Evolutionary conservation across 2,329 filamentous ascomycete genomes (phyloP).

Genomic region (Arthrobotrys megalospora): DNA sequence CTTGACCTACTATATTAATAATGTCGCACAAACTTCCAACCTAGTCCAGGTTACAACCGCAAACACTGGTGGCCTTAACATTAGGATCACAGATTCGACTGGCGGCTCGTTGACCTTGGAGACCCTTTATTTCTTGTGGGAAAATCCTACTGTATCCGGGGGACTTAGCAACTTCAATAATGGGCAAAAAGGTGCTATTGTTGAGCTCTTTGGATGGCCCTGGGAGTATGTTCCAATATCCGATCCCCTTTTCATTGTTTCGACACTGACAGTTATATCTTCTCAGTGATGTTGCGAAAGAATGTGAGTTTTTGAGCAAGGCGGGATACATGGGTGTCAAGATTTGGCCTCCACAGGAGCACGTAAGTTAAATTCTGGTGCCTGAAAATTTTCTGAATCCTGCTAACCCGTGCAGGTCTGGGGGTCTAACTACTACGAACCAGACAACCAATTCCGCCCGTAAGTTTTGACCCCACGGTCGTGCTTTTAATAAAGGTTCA

Average conservation of each 20-base stretch:
- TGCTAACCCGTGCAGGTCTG: conserved; percentile 59
- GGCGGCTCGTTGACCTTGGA: conserved; percentile 64
- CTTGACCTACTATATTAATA: conserved; percentile 63
- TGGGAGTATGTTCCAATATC: conserved; percentile 54
- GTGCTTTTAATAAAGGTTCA: background rate
- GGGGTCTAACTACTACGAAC: conserved; percentile 65
- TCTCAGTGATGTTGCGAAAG: conserved; percentile 64
- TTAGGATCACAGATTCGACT: conserved; percentile 63
- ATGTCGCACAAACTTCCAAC: conserved; percentile 62
- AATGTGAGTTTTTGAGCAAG: conserved; percentile 65
- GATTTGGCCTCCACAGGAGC: conserved; percentile 65
- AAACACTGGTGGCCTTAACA: conserved; percentile 60
- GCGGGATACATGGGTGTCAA: conserved; percentile 66
- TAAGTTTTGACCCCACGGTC: conserved; percentile 44
- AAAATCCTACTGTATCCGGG: conserved; percentile 63
- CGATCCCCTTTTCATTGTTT: background rate
- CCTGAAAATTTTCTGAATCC: background rate
- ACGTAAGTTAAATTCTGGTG: conserved; percentile 39
- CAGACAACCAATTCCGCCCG: conserved; percentile 65
- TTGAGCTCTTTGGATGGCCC: conserved; percentile 66
- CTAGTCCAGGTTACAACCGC: conserved; percentile 63
- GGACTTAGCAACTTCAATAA: conserved; percentile 64
- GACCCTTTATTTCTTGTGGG: conserved; percentile 65
- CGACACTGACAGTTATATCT: background rate
- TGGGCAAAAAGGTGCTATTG: conserved; percentile 65